Percentiles rank a stretch among this genome's conserved stretches.
These are phyloP conservation scores for Pseudopithomyces maydicus DNA, from an alignment of 2,329 filamentous ascomycete genomes.

Conservation along the genomic window DNA sequence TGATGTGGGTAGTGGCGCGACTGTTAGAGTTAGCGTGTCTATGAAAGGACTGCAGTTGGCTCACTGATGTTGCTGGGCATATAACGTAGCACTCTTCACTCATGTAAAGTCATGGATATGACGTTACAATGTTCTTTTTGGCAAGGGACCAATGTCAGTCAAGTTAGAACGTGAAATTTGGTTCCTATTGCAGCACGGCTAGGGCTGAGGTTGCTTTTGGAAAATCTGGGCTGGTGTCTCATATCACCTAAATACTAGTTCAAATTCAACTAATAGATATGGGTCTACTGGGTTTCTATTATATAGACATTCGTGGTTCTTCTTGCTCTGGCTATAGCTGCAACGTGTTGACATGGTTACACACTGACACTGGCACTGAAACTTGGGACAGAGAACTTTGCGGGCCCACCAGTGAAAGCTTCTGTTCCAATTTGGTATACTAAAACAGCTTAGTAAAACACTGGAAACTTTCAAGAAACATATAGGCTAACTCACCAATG, in stretches of 20 bases:
- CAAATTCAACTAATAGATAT: too few relatives aligned
- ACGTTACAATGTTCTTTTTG: too few relatives aligned
- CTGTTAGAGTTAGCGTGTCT: constrained; percentile 30
- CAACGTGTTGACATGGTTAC: background rate
- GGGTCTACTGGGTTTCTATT: too few relatives aligned
- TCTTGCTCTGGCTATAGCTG: too few relatives aligned
- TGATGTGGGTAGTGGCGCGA: constrained; percentile 32
- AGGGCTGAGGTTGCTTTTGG: too few relatives aligned
- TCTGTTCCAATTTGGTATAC: constrained; percentile 17
- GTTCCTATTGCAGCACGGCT: too few relatives aligned
- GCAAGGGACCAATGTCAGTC: too few relatives aligned
- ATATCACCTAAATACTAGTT: too few relatives aligned
- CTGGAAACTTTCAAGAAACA: constrained; percentile 23
- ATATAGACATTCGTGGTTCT: too few relatives aligned
- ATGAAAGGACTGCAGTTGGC: constrained; percentile 23
- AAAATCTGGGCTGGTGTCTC: too few relatives aligned
- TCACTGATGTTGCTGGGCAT: background rate
- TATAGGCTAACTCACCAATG: too few relatives aligned
- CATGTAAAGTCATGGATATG: background rate
- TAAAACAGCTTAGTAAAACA: background rate
- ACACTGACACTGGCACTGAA: constrained; percentile 3
- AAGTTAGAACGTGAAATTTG: too few relatives aligned
- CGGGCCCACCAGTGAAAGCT: constrained; percentile 15
- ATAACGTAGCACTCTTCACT: background rate
- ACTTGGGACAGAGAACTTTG: constrained; percentile 8